Evolutionary conservation across 2,329 filamentous ascomycete genomes (phyloP), one percentile per base, ranked within the genome.

Genomic region (Fusarium liriodendri): DNA sequence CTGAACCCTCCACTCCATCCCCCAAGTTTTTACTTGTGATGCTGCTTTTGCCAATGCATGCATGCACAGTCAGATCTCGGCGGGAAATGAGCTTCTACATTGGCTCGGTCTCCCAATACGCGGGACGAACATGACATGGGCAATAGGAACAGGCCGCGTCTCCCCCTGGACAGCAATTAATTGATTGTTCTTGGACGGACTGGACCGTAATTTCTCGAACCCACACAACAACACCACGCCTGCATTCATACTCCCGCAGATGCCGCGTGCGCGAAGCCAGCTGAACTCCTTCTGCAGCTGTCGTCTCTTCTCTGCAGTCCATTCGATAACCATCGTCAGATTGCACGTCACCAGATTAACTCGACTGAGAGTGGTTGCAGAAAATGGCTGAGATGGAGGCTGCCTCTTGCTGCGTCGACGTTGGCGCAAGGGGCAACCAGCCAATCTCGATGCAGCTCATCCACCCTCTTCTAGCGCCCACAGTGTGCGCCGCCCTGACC

Each of bases 91-190:
- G 70, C 61, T 73, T 67, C 67, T 62, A 55, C 50, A 50, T 64
- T 57, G 50, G 66, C 67, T 73, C 59, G 42, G 60, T 64, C 65
- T 58, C 29, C 62, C 62, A 70, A 70, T 58, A 62, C 70, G 69
- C 69, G 54, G 73, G 73, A 66, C 55, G 50, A 71, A 64, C 42
- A 47, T 45, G 42, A 8, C 68, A 74, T 71, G 61, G 70, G 68
- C 67, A 73, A n/a, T 27, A 64, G 59, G 67, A 73, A n/a, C 47
- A 64, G 64, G 67, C 69, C 67, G 55, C 62, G 67, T 67, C 62
- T 67, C 59, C 70, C 72, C 76, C 76, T 73, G 77, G 76, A 71
- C 66, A 65, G 76, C 68, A 70, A 69, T 77, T 76, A 68, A 69
- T 77, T 76, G 42, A 69, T 77, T 76, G 42, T 68, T 63, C 45